These are phyloP conservation scores for Marchantia polymorpha DNA, from an alignment of 225 moss, liverwort and hornwort species.

Conservation along the genomic window DNA sequence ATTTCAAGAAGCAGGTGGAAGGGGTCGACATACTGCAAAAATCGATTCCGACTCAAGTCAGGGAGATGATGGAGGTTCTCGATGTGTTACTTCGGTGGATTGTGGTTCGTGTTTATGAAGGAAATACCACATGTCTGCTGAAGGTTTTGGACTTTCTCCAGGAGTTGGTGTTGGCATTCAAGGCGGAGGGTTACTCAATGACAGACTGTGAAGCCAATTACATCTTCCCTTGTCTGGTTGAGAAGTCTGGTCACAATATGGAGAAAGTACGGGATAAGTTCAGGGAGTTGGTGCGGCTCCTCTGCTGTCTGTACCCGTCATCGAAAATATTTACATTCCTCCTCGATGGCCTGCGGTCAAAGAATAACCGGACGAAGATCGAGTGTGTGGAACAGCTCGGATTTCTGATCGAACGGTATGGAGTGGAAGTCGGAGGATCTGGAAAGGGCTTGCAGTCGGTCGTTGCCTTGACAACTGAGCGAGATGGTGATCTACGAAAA, in stretches of 20 bases:
- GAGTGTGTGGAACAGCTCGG: slow-evolving; percentile 94
- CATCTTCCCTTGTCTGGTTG: slow-evolving; percentile 87
- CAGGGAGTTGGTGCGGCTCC: slow-evolving; percentile 71
- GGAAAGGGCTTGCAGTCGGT: slow-evolving; percentile 76
- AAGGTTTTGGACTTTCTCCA: slow-evolving; percentile 91
- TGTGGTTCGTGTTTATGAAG: slow-evolving; percentile 81
- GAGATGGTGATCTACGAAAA: slow-evolving; percentile 94
- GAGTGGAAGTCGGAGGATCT: slow-evolving; percentile 70
- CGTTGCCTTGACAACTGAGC: slow-evolving; percentile 72
- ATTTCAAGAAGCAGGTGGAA: slow-evolving; percentile 91
- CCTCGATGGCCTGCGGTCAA: slow-evolving; percentile 81
- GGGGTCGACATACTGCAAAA: slow-evolving; percentile 89
- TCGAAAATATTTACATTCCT: slow-evolving; percentile 75
- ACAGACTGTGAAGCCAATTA: slow-evolving; percentile 83
- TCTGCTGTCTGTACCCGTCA: slow-evolving; percentile 77
- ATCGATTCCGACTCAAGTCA: slow-evolving; percentile 65
- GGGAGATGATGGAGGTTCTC: slow-evolving; percentile 68
- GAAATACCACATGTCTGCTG: slow-evolving; percentile 88
- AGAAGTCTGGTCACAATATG: slow-evolving; percentile 94
- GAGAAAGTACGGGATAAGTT: slow-evolving; percentile 96
- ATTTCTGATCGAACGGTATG: slow-evolving; percentile 89
- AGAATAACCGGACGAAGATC: slow-evolving; percentile 91
- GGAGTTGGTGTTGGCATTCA: slow-evolving; percentile 71
- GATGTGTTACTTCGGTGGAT: slow-evolving; percentile 85
- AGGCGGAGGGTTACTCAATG: slow-evolving; percentile 69